A percentile compares a stretch with the other conserved stretches of the same genome.
These are phyloP conservation scores for Trichoderma asperellum DNA, from an alignment of 2,329 filamentous ascomycete genomes.

Conservation along the genomic window DNA sequence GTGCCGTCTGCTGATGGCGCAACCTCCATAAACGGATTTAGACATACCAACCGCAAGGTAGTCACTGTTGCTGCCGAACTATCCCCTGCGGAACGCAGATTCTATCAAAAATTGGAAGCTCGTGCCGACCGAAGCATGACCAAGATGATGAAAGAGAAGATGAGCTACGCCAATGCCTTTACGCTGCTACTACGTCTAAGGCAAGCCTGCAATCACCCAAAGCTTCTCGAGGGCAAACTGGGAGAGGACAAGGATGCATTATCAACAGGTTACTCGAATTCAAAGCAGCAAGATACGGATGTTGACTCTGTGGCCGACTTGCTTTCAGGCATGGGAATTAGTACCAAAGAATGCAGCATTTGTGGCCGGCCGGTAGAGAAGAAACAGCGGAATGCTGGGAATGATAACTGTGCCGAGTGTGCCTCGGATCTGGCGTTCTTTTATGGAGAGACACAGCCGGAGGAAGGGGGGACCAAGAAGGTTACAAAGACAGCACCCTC, in stretches of 20 bases:
- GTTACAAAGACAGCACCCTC: constrained; percentile 48
- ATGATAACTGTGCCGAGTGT: constrained; percentile 72
- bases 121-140: constrained; percentile 86
- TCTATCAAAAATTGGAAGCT: constrained; percentile 82
- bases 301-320: constrained; percentile 84
- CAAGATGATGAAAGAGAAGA: constrained; percentile 80
- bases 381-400: constrained; percentile 47
- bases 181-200: constrained; percentile 87
- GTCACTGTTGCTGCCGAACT: constrained; percentile 79
- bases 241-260: constrained; percentile 87
- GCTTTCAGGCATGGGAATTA: constrained; percentile 81
- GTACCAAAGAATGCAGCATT: constrained; percentile 78
- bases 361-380: constrained; percentile 71
- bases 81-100: constrained; percentile 76
- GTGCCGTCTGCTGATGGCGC: constrained; percentile 59
- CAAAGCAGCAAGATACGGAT: constrained; percentile 62
- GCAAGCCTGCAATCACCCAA: constrained; percentile 93
- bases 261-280: constrained; percentile 59
- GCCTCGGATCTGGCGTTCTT: constrained; percentile 72
- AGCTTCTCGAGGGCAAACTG: constrained; percentile 82
- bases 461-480: constrained; percentile 44
- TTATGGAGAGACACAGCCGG: constrained; percentile 50
- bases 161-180: constrained; percentile 92
- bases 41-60: constrained; percentile 89
- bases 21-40: constrained; percentile 69